A percentile compares a stretch with the other conserved stretches of the same genome.
phyloP scores from a whole-genome alignment of 192 early-diverging fungal genomes.

The Phlyctochytrium planicorne region DNA sequence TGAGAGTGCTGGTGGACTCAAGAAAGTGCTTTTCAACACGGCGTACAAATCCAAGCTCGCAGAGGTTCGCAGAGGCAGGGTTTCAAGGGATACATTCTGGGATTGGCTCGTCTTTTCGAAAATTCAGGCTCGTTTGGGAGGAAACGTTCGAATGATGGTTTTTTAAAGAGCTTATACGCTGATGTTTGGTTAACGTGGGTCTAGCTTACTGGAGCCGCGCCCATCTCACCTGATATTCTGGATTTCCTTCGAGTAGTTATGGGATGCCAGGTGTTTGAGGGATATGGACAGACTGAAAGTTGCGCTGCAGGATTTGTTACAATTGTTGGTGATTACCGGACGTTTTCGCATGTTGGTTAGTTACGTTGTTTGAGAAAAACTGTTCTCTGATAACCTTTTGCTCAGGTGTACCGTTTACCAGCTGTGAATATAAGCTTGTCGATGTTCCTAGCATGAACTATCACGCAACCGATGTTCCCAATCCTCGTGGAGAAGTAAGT shows the following conservation, averaged over 20 bases:
- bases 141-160: conserved; percentile 37
- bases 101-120: conserved; percentile 82
- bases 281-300: conserved; percentile 54
- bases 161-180: no score
- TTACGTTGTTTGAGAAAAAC: no score
- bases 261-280: conserved; percentile 65
- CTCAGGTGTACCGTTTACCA: conserved; percentile 5
- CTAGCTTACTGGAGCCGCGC: conserved; percentile 48
- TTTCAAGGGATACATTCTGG: conserved; percentile 51
- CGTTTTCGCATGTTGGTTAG: no score
- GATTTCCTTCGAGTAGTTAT: conserved; percentile 41
- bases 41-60: conserved; percentile 55
- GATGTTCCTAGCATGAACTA: conserved; percentile 85
- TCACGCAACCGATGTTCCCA: conserved; percentile 72
- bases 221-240: conserved; percentile 46
- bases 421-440: conserved; percentile 18
- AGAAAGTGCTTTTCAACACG: conserved; percentile 48
- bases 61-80: conserved; percentile 6
- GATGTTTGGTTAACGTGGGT: no score
- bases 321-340: no score
- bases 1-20: conserved; percentile 6
- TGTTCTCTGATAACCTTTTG: no score
- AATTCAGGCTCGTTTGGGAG: conserved; percentile 73
- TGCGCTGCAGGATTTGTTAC: no score
- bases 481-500: conserved; percentile 92